Base-by-base conservation (phyloP, 139 green algal species). In the Diplosphaera chodatii region DNA sequence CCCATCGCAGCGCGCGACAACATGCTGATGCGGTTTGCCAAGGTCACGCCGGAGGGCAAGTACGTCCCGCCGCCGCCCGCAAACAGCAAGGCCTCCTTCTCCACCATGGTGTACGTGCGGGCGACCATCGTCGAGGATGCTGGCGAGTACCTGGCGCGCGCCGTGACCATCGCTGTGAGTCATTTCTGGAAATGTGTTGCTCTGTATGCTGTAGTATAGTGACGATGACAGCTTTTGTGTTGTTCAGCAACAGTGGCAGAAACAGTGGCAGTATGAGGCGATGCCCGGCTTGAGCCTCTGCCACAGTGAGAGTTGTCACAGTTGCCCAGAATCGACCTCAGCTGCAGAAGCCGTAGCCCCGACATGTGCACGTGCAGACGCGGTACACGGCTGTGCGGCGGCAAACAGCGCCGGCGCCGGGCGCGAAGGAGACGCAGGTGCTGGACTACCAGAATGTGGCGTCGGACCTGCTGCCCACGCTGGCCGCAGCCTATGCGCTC, bases 391-490 rank as follows among this genome's bases (percentile, higher is more conserved):
- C 90, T 0, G 88, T 97, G 72, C 78, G 92, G 28, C 77, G 92
- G 5, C 92, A 97, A 83, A 96, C 89, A 2, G 82, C 88, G 4
- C 66, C 86, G 8, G 68, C 32, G 15, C 55, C 81, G 23, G 87
- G 88, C 23, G 63, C 83, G 72, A 72, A 33, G 27, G 91, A 96
- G 84, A 72, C 85, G 69, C 85, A 96, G 87, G 88, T 98, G 32
- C 84, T 98, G 37, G 94, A 98, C 80, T 98, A 98, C 82, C 87
- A 96, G 82, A 96, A 96, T 75, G 83, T 88, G 21, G 74, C 87
- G 22, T 55, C 84, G 70, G 88, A 80, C 27, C 84, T 98, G 73
- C 80, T 98, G 69, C 88, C 91, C 10, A 75, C 96, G 34, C 15
- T 98, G 27, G 88, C 91, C 0, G 64, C 76, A 10, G 74, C 91